Percentiles rank a stretch among this genome's conserved stretches.
These are phyloP conservation scores for Hemileccinum hortonii DNA, from an alignment of 1,284 basidiomycete genomes.

Conservation along the genomic window DNA sequence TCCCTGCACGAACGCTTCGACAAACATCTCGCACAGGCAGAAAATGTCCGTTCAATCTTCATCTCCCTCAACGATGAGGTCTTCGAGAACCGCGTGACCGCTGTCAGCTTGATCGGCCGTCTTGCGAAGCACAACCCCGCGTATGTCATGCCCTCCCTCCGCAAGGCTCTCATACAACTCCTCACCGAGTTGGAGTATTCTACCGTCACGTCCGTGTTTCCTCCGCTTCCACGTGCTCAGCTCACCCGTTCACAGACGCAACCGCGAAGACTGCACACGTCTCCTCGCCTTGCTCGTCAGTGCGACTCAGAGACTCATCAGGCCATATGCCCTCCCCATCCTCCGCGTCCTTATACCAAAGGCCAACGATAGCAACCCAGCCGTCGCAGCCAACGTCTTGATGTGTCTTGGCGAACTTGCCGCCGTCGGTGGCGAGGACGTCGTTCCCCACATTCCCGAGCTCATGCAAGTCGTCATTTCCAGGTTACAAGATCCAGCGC, in stretches of 20 bases:
- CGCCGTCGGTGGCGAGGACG: conserved; percentile 92
- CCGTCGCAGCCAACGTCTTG: conserved; percentile 90
- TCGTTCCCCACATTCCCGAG: conserved; percentile 78
- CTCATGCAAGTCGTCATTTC: conserved; percentile 90
- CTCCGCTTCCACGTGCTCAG: not conserved
- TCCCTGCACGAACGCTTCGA: conserved; percentile 94
- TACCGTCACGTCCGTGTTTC: conserved; percentile 68
- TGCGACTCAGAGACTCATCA: conserved; percentile 92
- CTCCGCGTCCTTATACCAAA: conserved; percentile 88
- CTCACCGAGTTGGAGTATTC: conserved; percentile 98
- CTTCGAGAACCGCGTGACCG: conserved; percentile 90
- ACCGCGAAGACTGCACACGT: conserved; percentile 90
- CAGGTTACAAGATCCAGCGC: conserved; percentile 83
- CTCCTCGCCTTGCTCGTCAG: conserved; percentile 85
- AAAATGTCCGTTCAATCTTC: conserved; percentile 96
- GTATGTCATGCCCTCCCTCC: conserved; percentile 96
- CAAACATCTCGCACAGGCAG: conserved; percentile 97
- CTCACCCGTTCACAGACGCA: conserved; percentile 49
- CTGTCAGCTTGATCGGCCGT: conserved; percentile 90
- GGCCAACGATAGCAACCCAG: conserved; percentile 81
- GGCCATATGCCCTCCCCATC: conserved; percentile 97
- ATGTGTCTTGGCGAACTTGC: conserved; percentile 95
- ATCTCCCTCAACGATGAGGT: conserved; percentile 98
- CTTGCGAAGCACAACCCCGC: conserved; percentile 96
- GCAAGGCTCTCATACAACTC: conserved; percentile 95